These are phyloP conservation scores for Hylodesmum podocarpum DNA, from an alignment of 306 rosid genomes.

Conservation along the genomic window DNA sequence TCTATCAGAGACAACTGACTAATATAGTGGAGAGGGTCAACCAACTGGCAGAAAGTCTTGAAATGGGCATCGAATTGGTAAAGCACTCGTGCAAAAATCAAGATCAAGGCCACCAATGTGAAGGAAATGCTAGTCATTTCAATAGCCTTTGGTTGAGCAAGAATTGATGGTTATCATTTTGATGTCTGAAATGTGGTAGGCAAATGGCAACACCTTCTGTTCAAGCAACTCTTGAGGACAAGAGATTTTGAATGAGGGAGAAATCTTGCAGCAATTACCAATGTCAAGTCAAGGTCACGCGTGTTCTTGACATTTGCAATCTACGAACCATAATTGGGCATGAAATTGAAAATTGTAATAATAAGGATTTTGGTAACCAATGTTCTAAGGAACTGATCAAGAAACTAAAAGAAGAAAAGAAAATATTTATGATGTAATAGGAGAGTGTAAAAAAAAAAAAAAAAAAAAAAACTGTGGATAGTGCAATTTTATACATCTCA, in stretches of 20 bases:
- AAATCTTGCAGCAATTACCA: conserved; percentile 17
- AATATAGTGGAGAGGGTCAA: not conserved
- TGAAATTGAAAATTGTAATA: conserved; percentile 16
- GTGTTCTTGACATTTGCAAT: not conserved
- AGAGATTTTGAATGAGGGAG: not conserved
- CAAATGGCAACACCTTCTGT: not conserved
- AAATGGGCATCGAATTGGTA: conserved; percentile 7
- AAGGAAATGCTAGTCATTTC: not conserved
- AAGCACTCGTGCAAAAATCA: not conserved
- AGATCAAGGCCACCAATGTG: conserved; percentile 1
- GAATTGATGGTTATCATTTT: not conserved
- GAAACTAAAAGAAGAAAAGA: no score
- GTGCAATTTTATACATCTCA: no score
- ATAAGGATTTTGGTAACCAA: no score
- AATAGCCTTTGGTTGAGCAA: conserved; percentile 2
- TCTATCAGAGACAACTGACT: not conserved
- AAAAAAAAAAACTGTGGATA: no score
- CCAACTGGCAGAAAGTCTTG: not conserved
- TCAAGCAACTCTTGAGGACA: conserved; percentile 5
- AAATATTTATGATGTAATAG: no score
- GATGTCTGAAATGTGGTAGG: not conserved
- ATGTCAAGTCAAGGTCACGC: not conserved
- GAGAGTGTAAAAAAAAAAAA: no score
- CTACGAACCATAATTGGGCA: conserved; percentile 4
- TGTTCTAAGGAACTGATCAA: no score